Base-by-base conservation (phyloP, 2,329 filamentous ascomycete species). In the Blumeriella jaapii region DNA sequence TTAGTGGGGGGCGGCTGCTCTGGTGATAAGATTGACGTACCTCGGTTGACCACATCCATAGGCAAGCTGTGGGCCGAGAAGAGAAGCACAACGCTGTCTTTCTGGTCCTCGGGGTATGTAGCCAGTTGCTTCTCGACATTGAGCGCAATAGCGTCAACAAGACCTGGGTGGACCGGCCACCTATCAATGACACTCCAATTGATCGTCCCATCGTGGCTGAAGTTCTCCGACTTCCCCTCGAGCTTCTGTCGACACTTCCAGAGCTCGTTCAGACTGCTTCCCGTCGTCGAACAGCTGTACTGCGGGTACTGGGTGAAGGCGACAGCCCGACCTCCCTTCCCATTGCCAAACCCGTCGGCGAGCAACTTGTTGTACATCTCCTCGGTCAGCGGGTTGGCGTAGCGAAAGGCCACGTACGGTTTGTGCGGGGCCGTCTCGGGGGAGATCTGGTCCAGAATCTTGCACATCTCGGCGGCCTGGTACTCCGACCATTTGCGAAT, bases 261-360 rank as follows among this genome's bases (percentile, higher is more conserved):
- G 22, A 98, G 63, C 62, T 98, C 91, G 54, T 98, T 98, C 38
- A 98, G 63, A 44, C 85, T 94, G 59, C 85, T 94, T 14, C 91
- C 91, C 0, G 91, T 98, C 1, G 91, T 98, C 13, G 86, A 94
- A 63, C 93, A 98, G 13, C 85, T 94, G 61, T 98, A 98, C 58
- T 98, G 91, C 2, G 91, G 91, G 53, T 98, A 98, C 60, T 98
- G 91, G 17, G 89, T 95, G 55, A 98, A 98, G 1, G 91, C 91
- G 4, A 98, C 86, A 2, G 93, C 91, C 39, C 91, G 74, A 3
- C 89, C 89, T n/a, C 87, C 87, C 41, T 76, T 84, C 4, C 89
- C 87, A 34, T 78, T 74, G 8, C 87, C 89, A 55, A 96, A 94
- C 0, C 91, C 91, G 56, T 98, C 91, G 6, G 75, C 76, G 15